Base-by-base conservation (phyloP, 169 alveolate species). In the Toxoplasma gondii region DNA sequence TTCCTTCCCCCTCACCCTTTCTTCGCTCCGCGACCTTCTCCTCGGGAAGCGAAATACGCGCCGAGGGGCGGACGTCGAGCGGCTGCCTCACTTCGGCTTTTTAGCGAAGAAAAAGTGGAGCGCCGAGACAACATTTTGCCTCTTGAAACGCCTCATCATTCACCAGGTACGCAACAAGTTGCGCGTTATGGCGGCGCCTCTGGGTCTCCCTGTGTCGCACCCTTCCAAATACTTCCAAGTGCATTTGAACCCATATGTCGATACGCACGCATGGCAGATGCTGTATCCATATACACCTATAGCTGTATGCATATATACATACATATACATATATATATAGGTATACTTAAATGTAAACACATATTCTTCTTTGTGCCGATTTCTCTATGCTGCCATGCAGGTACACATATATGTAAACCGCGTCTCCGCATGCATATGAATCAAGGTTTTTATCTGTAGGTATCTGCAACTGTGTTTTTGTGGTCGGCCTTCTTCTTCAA, bases 1-100 rank as follows among this genome's bases (percentile, higher is more conserved):
- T 1, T 19, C 43, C n/a, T 53, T 80, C 27, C 70, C 91, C 0
- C 87, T 94, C 41, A 94, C 96, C 22, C 54, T 94, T 0, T 58
- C 93, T 12, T 41, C 94, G 22, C 92, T 94, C 44, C 45, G 94
- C 24, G 96, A 91, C 29, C 88, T 91, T 0, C 92, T 88, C 10
- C 82, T 70, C 7, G 96, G 96, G 17, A 36, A 91, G 27, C 58
- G 49, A 43, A 39, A 34, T 38, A 43, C 80, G 95, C 88, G 94
- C 53, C 44, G 90, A 64, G 64, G 53, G 9, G 41, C 67, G 16
- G 53, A 12, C 69, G 49, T 91, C 36, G 94, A 70, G 39, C 34
- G 83, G 7, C 83, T 34, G 64, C 86, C 93, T 7, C 90, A 81
- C 24, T 94, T 88, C 54, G 94, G 94, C 39, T 70, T 84, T 38